A percentile compares a stretch with the other conserved stretches of the same genome.
Evolutionary conservation across 805 yeast species (phyloP).

Genomic region (Candida peoriensis): DNA sequence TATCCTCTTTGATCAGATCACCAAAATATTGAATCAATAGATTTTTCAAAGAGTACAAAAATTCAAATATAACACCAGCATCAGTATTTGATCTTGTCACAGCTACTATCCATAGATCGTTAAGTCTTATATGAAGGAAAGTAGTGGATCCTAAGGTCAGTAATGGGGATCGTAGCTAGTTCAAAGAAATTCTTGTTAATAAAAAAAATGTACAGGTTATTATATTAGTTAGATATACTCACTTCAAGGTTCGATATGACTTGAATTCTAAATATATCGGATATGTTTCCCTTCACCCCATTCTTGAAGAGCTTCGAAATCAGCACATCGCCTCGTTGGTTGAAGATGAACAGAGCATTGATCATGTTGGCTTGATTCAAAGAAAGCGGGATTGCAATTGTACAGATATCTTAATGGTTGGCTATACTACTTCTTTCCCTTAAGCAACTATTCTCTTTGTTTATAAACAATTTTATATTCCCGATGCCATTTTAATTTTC

Average conservation of each 20-base stretch:
- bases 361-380: too few relatives aligned
- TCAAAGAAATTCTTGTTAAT: conserved; percentile 3
- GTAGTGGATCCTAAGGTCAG: conserved; percentile 91
- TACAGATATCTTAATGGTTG: too few relatives aligned
- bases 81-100: conserved; percentile 89
- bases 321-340: conserved; percentile 76
- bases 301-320: conserved; percentile 70
- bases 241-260: conserved; percentile 65
- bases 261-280: conserved; percentile 90
- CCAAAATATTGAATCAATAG: conserved; percentile 42
- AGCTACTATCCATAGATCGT: conserved; percentile 73
- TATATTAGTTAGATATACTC: conserved; percentile 7
- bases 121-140: conserved; percentile 66
- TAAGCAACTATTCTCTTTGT: too few relatives aligned
- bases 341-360: conserved; percentile 74
- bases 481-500: too few relatives aligned
- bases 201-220: neutral
- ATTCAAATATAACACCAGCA: conserved; percentile 75
- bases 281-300: conserved; percentile 69
- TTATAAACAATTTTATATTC: too few relatives aligned
- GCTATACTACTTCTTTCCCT: too few relatives aligned
- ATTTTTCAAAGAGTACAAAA: conserved; percentile 55
- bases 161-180: conserved; percentile 54
- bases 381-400: too few relatives aligned
- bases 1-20: conserved; percentile 32